Evolutionary conservation across 2,329 filamentous ascomycete genomes (phyloP), one percentile per base, ranked within the genome.

Genomic region (Fusarium sp.): DNA sequence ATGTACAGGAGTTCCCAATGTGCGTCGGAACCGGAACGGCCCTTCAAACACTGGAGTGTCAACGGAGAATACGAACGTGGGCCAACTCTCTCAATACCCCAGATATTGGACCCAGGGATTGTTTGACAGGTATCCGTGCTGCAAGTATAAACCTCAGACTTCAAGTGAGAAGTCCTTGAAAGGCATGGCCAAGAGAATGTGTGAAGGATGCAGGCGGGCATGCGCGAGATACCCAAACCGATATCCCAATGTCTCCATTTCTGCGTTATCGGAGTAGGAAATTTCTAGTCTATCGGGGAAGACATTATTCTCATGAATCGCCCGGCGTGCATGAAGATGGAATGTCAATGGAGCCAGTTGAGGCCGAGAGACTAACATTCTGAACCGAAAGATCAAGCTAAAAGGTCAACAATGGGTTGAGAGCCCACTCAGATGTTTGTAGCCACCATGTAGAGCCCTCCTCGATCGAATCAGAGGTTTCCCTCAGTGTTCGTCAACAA

Each of bases 21-120:
- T 57, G 23, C 43, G 6, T 64, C 58, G 66, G 67, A 58, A 56
- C 63, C 53, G 66, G 66, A 55, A 53, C 58, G 54, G 59, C 36
- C 66, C 58, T 64, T 37, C 42, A 64, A 67, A 58, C 54, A 48
- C 63, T 40, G 43, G 42, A 46, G 45, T 62, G 11, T 25, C 29
- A 15, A 51, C 23, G 31, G 46, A 47, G 39, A 43, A 62, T 23
- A 33, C 27, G 46, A 51, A 27, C 41, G 20, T 40, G 41, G 48
- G 29, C 17, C 29, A 35, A 40, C 54, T 45, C 14, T 23, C 15
- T 49, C 23, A 25, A 27, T 62, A 69, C 50, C 53, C 52, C 61
- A 14, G 61, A 41, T 27, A 41, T 55, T 39, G 21, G 21, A 20
- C 23, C 3, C 18, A 46, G 33, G 3, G 11, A 20, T 13, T 36